Evolutionary conservation across 257 asterid genomes (phyloP).

Genomic region (Solanum corneliomulleri): DNA sequence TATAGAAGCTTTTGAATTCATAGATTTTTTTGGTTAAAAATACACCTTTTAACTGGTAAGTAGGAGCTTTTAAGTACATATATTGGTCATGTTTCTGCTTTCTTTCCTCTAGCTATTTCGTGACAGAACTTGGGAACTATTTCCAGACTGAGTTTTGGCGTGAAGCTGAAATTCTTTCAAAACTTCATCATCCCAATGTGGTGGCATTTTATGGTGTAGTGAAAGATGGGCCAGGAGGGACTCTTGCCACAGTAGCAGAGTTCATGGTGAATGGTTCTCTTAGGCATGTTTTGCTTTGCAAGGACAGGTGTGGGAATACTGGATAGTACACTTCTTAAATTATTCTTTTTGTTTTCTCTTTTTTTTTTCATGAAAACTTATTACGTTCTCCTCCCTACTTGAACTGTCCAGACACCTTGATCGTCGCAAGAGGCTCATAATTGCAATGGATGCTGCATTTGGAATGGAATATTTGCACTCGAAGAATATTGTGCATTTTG

Average conservation of each 20-base stretch:
- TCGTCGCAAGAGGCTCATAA: constrained; percentile 2
- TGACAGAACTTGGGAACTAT: constrained; percentile 2
- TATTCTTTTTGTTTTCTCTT: background rate
- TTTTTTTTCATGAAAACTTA: background rate
- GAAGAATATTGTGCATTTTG: constrained; percentile 4
- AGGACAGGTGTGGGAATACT: background rate
- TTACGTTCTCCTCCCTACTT: background rate
- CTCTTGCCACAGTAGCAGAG: constrained; percentile 10
- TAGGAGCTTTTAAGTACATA: background rate
- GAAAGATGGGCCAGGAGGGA: constrained; percentile 10
- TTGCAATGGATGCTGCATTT: constrained; percentile 7
- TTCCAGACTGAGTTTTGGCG: constrained; percentile 11
- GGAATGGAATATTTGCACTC: constrained; percentile 7
- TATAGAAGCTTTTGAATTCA: background rate
- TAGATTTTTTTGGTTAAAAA: background rate
- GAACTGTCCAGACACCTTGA: background rate
- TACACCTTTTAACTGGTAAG: background rate
- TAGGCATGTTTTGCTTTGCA: constrained; percentile 6
- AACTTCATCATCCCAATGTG: constrained; percentile 15
- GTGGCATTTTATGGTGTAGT: constrained; percentile 16
- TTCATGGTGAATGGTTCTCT: constrained; percentile 14
- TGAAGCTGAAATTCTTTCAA: constrained; percentile 9
- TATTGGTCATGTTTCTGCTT: background rate
- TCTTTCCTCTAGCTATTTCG: background rate
- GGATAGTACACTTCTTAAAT: background rate